A percentile compares a stretch with the other conserved stretches of the same genome.
phyloP scores from a whole-genome alignment of 495 filamentous ascomycete genomes.

The Aspergillus carlsbadensis region DNA sequence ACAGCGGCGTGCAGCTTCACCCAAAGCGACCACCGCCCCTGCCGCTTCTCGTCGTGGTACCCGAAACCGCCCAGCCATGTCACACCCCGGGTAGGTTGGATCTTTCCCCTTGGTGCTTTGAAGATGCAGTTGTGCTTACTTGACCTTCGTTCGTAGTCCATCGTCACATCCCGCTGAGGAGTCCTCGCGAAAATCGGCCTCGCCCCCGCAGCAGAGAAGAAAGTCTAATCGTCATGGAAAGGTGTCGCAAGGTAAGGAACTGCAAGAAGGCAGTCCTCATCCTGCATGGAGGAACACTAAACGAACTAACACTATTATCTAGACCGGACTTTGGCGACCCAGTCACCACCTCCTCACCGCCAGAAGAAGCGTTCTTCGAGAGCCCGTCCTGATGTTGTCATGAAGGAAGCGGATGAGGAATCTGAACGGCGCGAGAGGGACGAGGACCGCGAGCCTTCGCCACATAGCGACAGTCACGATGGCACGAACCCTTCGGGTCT shows the following conservation, averaged over 20 bases:
- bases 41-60: slow-evolving; percentile 55
- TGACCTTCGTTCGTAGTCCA: slow-evolving; percentile 26
- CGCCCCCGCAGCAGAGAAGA: slow-evolving; percentile 59
- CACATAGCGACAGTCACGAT: slow-evolving; percentile 62
- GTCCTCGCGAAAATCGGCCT: slow-evolving; percentile 35
- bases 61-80: slow-evolving; percentile 72
- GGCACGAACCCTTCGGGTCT: slow-evolving; percentile 48
- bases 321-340: slow-evolving; percentile 37
- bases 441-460: slow-evolving; percentile 37
- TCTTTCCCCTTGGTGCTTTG: neutral
- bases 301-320: neutral
- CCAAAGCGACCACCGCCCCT: slow-evolving; percentile 40
- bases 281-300: neutral
- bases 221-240: slow-evolving; percentile 62
- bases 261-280: neutral
- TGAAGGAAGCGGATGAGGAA: slow-evolving; percentile 52
- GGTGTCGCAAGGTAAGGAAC: slow-evolving; percentile 25
- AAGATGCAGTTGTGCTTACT: slow-evolving; percentile 1
- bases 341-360: slow-evolving; percentile 36
- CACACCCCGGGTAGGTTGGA: slow-evolving; percentile 71
- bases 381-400: slow-evolving; percentile 50
- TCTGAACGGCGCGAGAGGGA: slow-evolving; percentile 36
- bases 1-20: slow-evolving; percentile 41
- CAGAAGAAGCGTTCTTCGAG: slow-evolving; percentile 58
- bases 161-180: slow-evolving; percentile 47